A percentile compares a stretch with the other conserved stretches of the same genome.
These are phyloP conservation scores for Phyllostachys edulis DNA, from an alignment of 176 grass and related monocot species.

Conservation along the genomic window DNA sequence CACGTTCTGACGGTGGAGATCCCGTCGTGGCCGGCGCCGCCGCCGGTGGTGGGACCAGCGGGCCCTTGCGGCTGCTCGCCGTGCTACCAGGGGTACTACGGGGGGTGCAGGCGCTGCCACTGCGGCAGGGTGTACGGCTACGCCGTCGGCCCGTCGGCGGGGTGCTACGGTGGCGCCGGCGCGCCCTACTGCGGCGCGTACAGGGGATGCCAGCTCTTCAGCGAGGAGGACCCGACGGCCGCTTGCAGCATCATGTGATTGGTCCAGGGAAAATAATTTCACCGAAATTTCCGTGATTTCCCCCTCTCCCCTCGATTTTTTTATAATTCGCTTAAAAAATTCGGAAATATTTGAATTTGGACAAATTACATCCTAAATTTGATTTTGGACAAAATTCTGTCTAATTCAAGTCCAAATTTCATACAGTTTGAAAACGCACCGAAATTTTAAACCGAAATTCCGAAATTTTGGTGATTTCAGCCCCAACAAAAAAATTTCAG, in stretches of 20 bases:
- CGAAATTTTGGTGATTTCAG: too few species aligned
- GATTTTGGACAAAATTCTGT: too few species aligned
- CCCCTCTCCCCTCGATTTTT: too few species aligned
- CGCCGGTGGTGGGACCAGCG: neutral
- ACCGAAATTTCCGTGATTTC: too few species aligned
- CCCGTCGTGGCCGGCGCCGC: slow-evolving; percentile 33
- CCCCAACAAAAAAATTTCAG: too few species aligned
- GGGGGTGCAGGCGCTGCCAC: slow-evolving; percentile 33
- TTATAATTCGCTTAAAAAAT: too few species aligned
- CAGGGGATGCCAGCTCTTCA: slow-evolving; percentile 38
- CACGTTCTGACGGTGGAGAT: slow-evolving; percentile 23
- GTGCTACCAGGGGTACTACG: slow-evolving; percentile 49
- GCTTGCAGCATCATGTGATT: slow-evolving; percentile 59
- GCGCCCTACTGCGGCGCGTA: slow-evolving; percentile 20
- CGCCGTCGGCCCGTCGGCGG: neutral
- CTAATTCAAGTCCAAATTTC: too few species aligned
- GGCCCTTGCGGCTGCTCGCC: slow-evolving; percentile 31
- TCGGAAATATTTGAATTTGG: too few species aligned
- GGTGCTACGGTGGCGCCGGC: neutral
- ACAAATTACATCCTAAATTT: too few species aligned
- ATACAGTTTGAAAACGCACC: too few species aligned
- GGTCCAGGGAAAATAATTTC: too few species aligned
- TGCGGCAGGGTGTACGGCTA: slow-evolving; percentile 41
- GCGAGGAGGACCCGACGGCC: slow-evolving; percentile 51
- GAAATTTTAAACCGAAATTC: too few species aligned